Evolutionary conservation across 352 stramenopile genomes (phyloP), one percentile per base, ranked within the genome.

Genomic region (Phytophthora pistaciae): DNA sequence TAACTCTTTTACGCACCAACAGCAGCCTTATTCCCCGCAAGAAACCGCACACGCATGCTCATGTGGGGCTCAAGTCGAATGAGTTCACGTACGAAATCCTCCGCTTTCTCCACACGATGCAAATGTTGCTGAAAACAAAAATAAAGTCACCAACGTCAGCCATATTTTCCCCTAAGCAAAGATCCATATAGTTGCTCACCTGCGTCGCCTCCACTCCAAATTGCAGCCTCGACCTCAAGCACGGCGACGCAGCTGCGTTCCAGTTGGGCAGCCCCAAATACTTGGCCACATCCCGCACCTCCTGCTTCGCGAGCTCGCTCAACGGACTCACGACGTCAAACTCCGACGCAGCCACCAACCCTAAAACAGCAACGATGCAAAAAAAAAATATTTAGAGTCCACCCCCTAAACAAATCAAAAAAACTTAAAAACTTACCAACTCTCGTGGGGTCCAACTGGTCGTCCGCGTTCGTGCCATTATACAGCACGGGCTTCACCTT

Each of bases 401-500:
- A 11, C 36, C 36, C 36, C 40, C 16, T 36, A 56, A 14, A n/a
- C 25, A 5, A 60, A 46, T 40, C 56, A 31, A 27, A 25, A 50
- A 49, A 44, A 14, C n/a, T 36, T 18, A 40, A 40, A 60, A 44
- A 71, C 76, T 48, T 70, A 91, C 82, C 85, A 56, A 93, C 80
- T 61, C 97, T 83, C 0, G 97, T 99, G 10, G 91, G 87, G 77
- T 99, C 97, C 50, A 91, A 69, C 14, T 92, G 82, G 68, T 99
- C 97, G 65, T 99, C 97, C 1, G 88, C 89, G 68, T 99, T 99
- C 0, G 97, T 99, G 57, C 97, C 97, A 75, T 99, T 99, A 87
- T 99, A 99, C 9, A 99, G 72, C 31, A 91, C 70, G 0, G 78
- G 74, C 21, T 77, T 72, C 14, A 79, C 25, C 18, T 68, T 56